Percentiles rank a stretch among this genome's conserved stretches.
Conservation (phyloP, 2,329 filamentous ascomycete species). For the Tolypocladium pustulatum region DNA sequence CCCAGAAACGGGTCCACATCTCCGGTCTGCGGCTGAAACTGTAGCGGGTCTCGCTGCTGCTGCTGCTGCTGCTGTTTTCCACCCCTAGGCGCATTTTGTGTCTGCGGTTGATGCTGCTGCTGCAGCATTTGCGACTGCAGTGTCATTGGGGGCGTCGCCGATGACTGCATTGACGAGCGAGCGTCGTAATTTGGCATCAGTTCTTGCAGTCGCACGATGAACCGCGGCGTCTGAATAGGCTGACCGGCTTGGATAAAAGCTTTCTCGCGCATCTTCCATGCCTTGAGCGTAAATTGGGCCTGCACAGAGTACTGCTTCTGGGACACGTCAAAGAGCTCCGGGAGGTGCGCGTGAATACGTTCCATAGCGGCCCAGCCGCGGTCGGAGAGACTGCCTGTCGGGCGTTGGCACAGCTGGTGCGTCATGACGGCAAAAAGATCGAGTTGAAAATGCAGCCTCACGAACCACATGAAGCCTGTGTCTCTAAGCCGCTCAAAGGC, state of each 20-base stretch:
- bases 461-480: slow-evolving; percentile 44
- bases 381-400: slow-evolving; percentile 38
- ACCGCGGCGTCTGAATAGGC: slow-evolving; percentile 30
- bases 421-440: slow-evolving; percentile 46
- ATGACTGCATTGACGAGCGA: slow-evolving; percentile 18
- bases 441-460: slow-evolving; percentile 42
- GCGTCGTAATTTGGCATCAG: slow-evolving; percentile 29
- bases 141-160: slow-evolving; percentile 15
- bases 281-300: slow-evolving; percentile 37
- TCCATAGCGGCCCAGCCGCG: slow-evolving; percentile 40
- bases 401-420: slow-evolving; percentile 40
- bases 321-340: slow-evolving; percentile 38
- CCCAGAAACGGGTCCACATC: slow-evolving; percentile 33
- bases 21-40: slow-evolving; percentile 5
- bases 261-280: slow-evolving; percentile 40
- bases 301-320: slow-evolving; percentile 33
- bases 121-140: slow-evolving; percentile 12
- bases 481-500: slow-evolving; percentile 31
- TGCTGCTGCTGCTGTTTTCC: neutral
- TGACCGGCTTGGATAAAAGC: slow-evolving; percentile 25
- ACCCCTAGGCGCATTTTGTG: neutral
- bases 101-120: neutral
- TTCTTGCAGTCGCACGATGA: slow-evolving; percentile 32
- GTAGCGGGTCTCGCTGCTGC: slow-evolving; percentile 1
- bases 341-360: slow-evolving; percentile 35